Conservation (phyloP, 2,329 filamentous ascomycete genomes). For the Alternaria conjuncta region DNA sequence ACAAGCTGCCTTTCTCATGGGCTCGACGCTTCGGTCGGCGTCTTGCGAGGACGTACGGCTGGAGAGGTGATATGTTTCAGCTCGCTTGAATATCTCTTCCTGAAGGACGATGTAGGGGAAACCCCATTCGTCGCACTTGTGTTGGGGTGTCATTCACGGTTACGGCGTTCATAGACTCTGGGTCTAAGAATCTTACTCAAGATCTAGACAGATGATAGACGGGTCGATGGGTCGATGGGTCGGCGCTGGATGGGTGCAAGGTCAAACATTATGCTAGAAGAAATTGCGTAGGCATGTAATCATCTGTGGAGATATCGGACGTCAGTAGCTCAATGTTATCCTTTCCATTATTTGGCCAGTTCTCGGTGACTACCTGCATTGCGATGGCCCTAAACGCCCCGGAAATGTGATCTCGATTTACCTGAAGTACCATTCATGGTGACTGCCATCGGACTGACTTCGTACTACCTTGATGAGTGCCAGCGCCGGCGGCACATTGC, state of each 20-base stretch:
- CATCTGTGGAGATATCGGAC: too few relatives aligned
- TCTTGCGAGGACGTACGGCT: slow-evolving; percentile 60
- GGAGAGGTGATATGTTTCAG: slow-evolving; percentile 35
- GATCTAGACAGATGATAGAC: neutral
- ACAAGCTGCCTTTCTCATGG: slow-evolving; percentile 57
- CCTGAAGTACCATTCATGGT: too few relatives aligned
- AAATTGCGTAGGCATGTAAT: too few relatives aligned
- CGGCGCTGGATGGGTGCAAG: too few relatives aligned
- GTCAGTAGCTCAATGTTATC: neutral
- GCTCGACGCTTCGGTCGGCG: slow-evolving; percentile 59
- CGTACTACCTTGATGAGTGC: neutral
- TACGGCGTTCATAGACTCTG: neutral
- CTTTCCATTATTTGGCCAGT: neutral
- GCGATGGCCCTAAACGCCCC: too few relatives aligned
- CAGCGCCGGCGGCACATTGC: neutral
- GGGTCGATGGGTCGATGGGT: too few relatives aligned
- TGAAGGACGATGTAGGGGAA: neutral
- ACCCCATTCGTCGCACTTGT: neutral
- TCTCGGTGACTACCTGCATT: neutral
- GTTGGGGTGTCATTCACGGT: neutral
- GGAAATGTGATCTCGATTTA: too few relatives aligned
- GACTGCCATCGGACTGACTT: too few relatives aligned
- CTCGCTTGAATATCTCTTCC: neutral
- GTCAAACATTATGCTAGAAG: too few relatives aligned
- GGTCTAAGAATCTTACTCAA: neutral